phyloP scores from a whole-genome alignment of 345 rosid species.

The Camelina neglecta region DNA sequence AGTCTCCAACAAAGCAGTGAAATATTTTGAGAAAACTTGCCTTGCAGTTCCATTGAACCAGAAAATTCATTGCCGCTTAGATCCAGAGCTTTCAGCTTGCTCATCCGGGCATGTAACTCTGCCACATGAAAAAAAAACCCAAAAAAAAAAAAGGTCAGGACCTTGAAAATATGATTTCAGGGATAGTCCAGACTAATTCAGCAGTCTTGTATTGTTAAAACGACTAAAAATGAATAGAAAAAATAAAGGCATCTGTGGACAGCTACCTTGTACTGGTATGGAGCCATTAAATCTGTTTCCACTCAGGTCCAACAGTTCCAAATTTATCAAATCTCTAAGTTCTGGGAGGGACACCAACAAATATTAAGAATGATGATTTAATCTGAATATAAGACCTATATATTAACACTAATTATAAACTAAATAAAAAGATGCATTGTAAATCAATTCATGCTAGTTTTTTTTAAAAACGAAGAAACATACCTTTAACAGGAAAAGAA shows the following conservation, averaged over 20 bases:
- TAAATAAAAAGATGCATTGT: too few relatives aligned
- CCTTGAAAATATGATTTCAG: too few relatives aligned
- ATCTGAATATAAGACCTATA: too few relatives aligned
- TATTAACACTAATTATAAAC: too few relatives aligned
- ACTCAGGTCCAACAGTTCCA: conserved; percentile 26
- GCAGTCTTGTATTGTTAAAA: too few relatives aligned
- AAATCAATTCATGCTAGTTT: too few relatives aligned
- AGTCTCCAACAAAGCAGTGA: too few relatives aligned
- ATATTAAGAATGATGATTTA: too few relatives aligned
- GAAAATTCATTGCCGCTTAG: not conserved
- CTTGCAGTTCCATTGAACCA: conserved; percentile 5
- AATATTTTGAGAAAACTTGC: conserved; percentile 8
- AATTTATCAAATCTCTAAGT: conserved; percentile 12
- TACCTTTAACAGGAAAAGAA: too few relatives aligned
- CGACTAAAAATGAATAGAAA: too few relatives aligned
- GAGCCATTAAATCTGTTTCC: not conserved
- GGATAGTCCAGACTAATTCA: too few relatives aligned
- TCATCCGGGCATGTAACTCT: not conserved
- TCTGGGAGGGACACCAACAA: not conserved
- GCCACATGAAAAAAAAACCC: not conserved
- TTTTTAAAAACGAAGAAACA: too few relatives aligned
- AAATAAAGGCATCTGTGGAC: not conserved
- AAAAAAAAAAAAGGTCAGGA: not conserved
- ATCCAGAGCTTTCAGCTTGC: conserved; percentile 22
- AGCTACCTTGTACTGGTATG: not conserved